Evolutionary conservation across 2,329 filamentous ascomycete species (phyloP).

Genomic region (Dactylonectria estremocensis): DNA sequence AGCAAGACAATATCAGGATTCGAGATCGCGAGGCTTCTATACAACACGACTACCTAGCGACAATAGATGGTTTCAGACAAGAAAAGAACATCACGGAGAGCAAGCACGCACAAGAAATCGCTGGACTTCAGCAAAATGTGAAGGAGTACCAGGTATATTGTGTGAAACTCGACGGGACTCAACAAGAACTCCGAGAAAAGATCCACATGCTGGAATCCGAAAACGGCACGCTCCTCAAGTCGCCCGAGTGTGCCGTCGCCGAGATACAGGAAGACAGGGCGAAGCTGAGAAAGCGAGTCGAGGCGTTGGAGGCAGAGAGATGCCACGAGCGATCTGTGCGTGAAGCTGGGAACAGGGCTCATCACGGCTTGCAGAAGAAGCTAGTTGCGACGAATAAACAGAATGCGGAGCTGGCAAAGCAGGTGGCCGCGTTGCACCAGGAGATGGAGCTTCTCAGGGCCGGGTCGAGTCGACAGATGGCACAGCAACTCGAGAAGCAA

Average conservation of each 20-base stretch:
- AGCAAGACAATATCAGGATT: not conserved
- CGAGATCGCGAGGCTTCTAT: not conserved
- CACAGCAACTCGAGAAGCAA: not conserved
- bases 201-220: not conserved
- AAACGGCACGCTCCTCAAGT: not conserved
- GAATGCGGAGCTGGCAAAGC: not conserved
- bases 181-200: conserved; percentile 4
- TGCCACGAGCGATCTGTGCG: not conserved
- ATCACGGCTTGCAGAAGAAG: not conserved
- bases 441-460: not conserved
- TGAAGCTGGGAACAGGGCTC: not conserved
- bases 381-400: not conserved
- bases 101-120: not conserved
- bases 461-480: not conserved
- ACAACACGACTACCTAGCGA: not conserved
- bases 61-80: not conserved
- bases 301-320: not conserved
- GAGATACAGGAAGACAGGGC: not conserved
- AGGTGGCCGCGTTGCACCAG: conserved; percentile 1
- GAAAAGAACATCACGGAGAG: not conserved
- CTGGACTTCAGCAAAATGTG: not conserved
- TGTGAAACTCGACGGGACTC: not conserved
- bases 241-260: not conserved
- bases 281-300: not conserved
- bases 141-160: conserved; percentile 15